These are phyloP conservation scores for Myxozyma neglecta DNA, from an alignment of 805 yeast species.

Conservation along the genomic window DNA sequence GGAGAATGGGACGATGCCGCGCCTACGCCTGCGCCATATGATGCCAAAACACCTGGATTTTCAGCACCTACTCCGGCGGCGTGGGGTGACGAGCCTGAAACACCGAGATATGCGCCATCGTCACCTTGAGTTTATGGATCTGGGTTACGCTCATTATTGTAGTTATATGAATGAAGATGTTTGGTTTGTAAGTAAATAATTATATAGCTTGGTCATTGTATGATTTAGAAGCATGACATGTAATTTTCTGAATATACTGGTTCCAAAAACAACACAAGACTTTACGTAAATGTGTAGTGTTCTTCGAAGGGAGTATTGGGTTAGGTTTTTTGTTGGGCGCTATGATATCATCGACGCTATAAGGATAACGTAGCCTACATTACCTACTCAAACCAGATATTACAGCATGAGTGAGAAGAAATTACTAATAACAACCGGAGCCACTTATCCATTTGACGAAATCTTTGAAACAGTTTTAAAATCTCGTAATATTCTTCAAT, in stretches of 20 bases:
- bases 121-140: constrained; percentile 12
- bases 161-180: not conserved
- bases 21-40: constrained; percentile 41
- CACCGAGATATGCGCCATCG: constrained; percentile 37
- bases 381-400: not conserved
- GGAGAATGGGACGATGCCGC: constrained; percentile 36
- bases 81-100: constrained; percentile 30
- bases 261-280: not conserved
- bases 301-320: not conserved
- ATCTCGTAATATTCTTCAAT: constrained; percentile 39
- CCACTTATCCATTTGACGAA: constrained; percentile 75
- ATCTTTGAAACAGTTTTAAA: constrained; percentile 52
- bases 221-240: too few relatives aligned
- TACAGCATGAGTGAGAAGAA: not conserved
- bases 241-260: not conserved
- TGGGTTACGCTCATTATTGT: not conserved
- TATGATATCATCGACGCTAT: too few relatives aligned
- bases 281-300: not conserved
- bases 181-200: not conserved
- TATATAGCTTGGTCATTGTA: too few relatives aligned
- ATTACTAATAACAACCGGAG: constrained; percentile 77
- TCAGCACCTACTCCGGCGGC: constrained; percentile 34
- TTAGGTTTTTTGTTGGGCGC: too few relatives aligned
- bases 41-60: constrained; percentile 41
- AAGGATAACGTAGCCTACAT: too few relatives aligned